A percentile compares a stretch with the other conserved stretches of the same genome.
Conservation (phyloP, 2,329 filamentous ascomycete genomes). For the Exophiala aquamarina region DNA sequence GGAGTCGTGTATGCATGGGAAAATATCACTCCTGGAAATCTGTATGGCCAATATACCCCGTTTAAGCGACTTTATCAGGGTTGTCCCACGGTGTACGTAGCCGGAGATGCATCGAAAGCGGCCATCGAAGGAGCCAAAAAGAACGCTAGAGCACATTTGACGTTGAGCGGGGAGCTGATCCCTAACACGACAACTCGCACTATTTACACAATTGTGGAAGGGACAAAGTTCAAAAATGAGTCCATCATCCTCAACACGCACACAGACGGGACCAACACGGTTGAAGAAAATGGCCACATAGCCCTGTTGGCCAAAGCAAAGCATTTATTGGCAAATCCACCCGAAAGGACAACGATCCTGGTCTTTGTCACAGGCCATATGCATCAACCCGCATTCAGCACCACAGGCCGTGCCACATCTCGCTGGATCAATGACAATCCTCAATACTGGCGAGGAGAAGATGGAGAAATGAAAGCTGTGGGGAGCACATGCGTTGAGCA, state of each 20-base stretch:
- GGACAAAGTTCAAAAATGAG: slow-evolving; percentile 7
- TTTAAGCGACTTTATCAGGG: slow-evolving; percentile 12
- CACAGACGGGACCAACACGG: slow-evolving; percentile 11
- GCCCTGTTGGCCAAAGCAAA: neutral
- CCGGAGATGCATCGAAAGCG: slow-evolving; percentile 1
- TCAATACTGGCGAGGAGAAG: slow-evolving; percentile 2
- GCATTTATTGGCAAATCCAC: neutral
- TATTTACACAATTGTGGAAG: slow-evolving; percentile 5
- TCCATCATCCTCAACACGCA: slow-evolving; percentile 12
- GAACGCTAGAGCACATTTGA: slow-evolving; percentile 2
- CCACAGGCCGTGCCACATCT: slow-evolving; percentile 1
- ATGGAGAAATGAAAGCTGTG: neutral
- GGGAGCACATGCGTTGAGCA: slow-evolving; percentile 8
- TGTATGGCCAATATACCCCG: slow-evolving; percentile 4
- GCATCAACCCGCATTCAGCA: slow-evolving; percentile 9
- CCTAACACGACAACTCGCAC: slow-evolving; percentile 6
- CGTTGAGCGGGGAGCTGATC: slow-evolving; percentile 3
- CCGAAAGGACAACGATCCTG: slow-evolving; percentile 1
- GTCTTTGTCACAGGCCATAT: slow-evolving; percentile 6
- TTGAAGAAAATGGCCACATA: slow-evolving; percentile 14
- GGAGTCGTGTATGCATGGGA: neutral
- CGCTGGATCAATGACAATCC: slow-evolving; percentile 8
- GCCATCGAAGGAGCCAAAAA: neutral
- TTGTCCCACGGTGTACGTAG: slow-evolving; percentile 1
- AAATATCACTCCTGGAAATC: neutral